Evolutionary conservation across 2,329 filamentous ascomycete species (phyloP), one percentile per base, ranked within the genome.

Genomic region (Claviceps pazoutovae): DNA sequence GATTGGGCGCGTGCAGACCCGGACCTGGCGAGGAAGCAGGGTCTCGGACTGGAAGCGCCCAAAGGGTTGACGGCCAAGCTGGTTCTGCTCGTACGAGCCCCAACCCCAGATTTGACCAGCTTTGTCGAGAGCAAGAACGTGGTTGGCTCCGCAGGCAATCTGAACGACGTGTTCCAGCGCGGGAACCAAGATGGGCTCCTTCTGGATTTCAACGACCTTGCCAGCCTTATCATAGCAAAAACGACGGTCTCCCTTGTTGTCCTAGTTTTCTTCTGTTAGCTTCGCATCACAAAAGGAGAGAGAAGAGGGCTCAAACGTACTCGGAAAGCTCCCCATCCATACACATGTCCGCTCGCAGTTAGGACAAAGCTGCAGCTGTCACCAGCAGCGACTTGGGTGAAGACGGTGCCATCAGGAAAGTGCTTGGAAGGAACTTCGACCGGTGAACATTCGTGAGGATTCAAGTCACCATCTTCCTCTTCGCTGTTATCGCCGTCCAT

Each of bases 311-410:
- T 51, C 80, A 80, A 56, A 83, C 69, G 71, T 42, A 70, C 82
- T 58, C 85, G 74, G 72, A 93, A 93, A 13, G 85, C 88, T 41
- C 87, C 87, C 86, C 87, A 93, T 54, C 86, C 86, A 61, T 88
- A 93, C 34, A 93, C 82, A 49, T 78, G 74, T 17, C 87, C 87
- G 54, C 85, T 80, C 46, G 82, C 78, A 11, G 87, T 91, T 37
- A 93, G 73, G 9, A 78, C 85, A 65, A 91, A 89, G 2, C 80
- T 85, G 46, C 82, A 80, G 62, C 82, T 88, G 68, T 91, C 86
- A 49, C 80, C 80, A 37, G 85, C 86, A 43, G 78, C 79, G 53
- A 91, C 73, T 61, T 87, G 79, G 19, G 68, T 67, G 50, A 73
- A 86, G 49, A 75, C 71, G 46, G 83, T 83, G 46, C 75, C 78